phyloP scores from a whole-genome alignment of 129 eudicot genomes.

The Escallonia rubra region DNA sequence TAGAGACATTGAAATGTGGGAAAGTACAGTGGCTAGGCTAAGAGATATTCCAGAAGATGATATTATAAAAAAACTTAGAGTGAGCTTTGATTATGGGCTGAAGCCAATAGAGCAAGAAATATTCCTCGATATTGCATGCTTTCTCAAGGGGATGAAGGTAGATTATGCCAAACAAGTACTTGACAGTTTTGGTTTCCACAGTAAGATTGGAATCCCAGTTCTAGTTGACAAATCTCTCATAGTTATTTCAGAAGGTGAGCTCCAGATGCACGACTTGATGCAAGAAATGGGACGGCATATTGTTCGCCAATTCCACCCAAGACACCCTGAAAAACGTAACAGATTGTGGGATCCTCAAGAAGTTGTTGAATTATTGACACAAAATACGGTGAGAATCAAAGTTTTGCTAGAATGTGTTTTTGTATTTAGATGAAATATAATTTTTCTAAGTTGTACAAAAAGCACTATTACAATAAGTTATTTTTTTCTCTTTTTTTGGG shows the following conservation, averaged over 20 bases:
- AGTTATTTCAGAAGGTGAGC: background rate
- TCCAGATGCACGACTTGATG: background rate
- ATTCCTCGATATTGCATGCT: constrained; percentile 29
- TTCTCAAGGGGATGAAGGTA: constrained; percentile 6
- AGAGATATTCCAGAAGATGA: background rate
- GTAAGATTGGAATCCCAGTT: background rate
- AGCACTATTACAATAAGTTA: background rate
- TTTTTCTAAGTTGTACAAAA: too few relatives aligned
- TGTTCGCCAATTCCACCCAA: background rate
- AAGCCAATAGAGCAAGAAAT: background rate
- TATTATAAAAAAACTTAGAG: constrained; percentile 16
- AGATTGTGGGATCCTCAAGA: constrained; percentile 5
- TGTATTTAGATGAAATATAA: background rate
- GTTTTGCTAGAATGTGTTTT: too few relatives aligned
- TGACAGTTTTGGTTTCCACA: background rate
- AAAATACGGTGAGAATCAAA: constrained; percentile 3
- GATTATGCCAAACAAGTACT: background rate
- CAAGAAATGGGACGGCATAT: constrained; percentile 9
- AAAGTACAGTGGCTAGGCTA: background rate
- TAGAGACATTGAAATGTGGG: too few relatives aligned
- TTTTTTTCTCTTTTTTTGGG: background rate
- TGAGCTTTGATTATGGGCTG: constrained; percentile 5
- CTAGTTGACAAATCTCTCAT: background rate
- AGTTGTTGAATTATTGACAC: background rate
- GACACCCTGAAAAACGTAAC: background rate